Conservation (phyloP, 345 rosid species). For the Eucalyptus regnans region DNA sequence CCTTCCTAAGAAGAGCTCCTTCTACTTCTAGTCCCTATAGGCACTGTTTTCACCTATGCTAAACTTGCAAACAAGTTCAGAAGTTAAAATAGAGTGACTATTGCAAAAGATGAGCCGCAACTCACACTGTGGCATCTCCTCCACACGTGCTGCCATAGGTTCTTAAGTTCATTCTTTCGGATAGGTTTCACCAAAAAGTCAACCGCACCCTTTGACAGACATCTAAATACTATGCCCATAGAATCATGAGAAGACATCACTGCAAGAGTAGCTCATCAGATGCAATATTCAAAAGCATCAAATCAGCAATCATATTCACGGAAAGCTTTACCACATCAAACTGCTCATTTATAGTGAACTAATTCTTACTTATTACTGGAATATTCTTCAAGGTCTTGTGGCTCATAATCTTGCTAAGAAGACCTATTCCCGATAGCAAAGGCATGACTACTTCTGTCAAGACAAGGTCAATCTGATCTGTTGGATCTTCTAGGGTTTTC, state of each 20-base stretch:
- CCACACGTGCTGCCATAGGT: slow-evolving; percentile 88
- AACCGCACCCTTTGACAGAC: slow-evolving; percentile 81
- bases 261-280: slow-evolving; percentile 12
- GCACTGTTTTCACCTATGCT: not conserved
- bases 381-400: slow-evolving; percentile 53
- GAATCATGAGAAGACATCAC: slow-evolving; percentile 87
- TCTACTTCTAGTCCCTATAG: not conserved
- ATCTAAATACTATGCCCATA: slow-evolving; percentile 68
- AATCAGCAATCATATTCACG: not conserved
- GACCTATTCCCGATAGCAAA: slow-evolving; percentile 52
- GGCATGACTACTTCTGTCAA: slow-evolving; percentile 83
- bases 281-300: slow-evolving; percentile 5
- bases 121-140: slow-evolving; percentile 77
- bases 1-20: not conserved
- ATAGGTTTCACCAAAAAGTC: slow-evolving; percentile 79
- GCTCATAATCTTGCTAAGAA: slow-evolving; percentile 62
- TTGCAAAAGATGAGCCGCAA: not conserved
- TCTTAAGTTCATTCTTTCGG: slow-evolving; percentile 78
- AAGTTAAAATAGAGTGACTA: not conserved
- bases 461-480: slow-evolving; percentile 53
- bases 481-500: slow-evolving; percentile 48
- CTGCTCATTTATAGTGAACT: not conserved
- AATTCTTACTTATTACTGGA: slow-evolving; percentile 57
- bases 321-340: not conserved
- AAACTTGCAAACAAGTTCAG: not conserved